Percentiles rank a stretch among this genome's conserved stretches.
Conservation (phyloP, 371 early-diverging fungal species). For the Chytridiales sp. region DNA sequence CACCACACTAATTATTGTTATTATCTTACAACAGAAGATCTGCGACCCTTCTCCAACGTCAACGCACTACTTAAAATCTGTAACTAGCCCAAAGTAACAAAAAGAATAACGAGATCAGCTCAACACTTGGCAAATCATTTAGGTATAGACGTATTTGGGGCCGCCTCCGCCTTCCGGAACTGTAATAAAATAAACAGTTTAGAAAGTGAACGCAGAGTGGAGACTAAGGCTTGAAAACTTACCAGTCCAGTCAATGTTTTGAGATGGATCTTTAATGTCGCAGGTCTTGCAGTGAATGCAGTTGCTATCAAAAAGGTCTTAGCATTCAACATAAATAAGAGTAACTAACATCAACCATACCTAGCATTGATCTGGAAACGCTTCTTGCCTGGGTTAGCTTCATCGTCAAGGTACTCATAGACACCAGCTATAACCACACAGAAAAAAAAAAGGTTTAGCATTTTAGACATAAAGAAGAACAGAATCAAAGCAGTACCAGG, state of each 20-base stretch:
- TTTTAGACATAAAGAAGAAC: background rate
- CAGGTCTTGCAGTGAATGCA: conserved; percentile 99
- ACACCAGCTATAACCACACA: conserved; percentile 75
- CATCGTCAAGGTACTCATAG: conserved; percentile 96
- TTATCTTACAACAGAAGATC: too few species aligned
- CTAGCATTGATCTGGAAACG: conserved; percentile 97
- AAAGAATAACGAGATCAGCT: too few species aligned
- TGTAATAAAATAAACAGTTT: conserved; percentile 1
- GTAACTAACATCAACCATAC: background rate
- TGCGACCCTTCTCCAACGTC: too few species aligned
- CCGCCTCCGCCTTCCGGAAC: conserved; percentile 97
- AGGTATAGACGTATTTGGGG: conserved; percentile 72
- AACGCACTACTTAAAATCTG: too few species aligned
- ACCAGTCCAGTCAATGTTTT: conserved; percentile 96
- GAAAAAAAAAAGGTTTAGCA: conserved; percentile 6
- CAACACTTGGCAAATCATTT: conserved; percentile 21
- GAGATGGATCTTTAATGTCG: conserved; percentile 98
- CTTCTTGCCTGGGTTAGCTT: conserved; percentile 78
- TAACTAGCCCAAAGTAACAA: too few species aligned
- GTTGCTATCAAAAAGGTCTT: conserved; percentile 51
- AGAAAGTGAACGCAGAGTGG: background rate
- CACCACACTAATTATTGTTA: too few species aligned
- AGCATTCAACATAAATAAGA: background rate
- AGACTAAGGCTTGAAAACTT: background rate
- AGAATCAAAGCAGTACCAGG: conserved; percentile 61